Evolutionary conservation across 2,329 filamentous ascomycete genomes (phyloP), one percentile per base, ranked within the genome.

Genomic region (Ophiostoma novo-ulmi): DNA sequence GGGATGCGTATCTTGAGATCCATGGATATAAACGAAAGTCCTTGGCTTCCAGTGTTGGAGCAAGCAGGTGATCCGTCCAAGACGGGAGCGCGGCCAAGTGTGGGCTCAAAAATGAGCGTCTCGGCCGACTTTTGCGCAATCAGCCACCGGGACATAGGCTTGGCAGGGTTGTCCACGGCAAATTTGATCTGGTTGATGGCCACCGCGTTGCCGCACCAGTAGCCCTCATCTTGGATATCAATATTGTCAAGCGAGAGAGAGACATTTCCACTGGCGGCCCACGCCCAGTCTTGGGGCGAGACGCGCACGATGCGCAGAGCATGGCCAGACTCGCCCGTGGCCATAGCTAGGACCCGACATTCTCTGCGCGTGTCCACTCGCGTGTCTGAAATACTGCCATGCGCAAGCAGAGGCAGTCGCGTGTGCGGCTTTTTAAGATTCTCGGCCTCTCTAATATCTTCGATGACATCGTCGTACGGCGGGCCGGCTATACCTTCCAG

Each of bases 311-410:
- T 76, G 2, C 85, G 85, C 11, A 92, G 78, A 1, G 85, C 78
- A 73, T 89, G 85, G 1, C 87, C 86, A 17, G 82, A 83, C 67
- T 83, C 81, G n/a, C 89, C 89, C 2, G 83, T 80, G 5, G 80
- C 83, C 75, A 80, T 83, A 73, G 81, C 85, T 72, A 83, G 80
- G 74, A 80, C 77, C 1, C 80, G 78, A 14, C 78, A 77, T 20
- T 75, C 77, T 1, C 71, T 73, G 41, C 74, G 41, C 69, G 75
- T 38, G 71, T 74, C 38, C 31, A 70, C 36, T 3, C 76, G 80
- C 22, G 79, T 72, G 73, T 86, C 80, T 1, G 80, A 77, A 73
- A 87, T 82, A 71, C 86, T 83, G 1, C 89, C 89, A 38, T 87
- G 80, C 1, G 85, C 83, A 31, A 92, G 80, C 5, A 89, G 76